These are phyloP conservation scores for Knufia petricola DNA, from an alignment of 2,329 filamentous ascomycete genomes.

Conservation along the genomic window DNA sequence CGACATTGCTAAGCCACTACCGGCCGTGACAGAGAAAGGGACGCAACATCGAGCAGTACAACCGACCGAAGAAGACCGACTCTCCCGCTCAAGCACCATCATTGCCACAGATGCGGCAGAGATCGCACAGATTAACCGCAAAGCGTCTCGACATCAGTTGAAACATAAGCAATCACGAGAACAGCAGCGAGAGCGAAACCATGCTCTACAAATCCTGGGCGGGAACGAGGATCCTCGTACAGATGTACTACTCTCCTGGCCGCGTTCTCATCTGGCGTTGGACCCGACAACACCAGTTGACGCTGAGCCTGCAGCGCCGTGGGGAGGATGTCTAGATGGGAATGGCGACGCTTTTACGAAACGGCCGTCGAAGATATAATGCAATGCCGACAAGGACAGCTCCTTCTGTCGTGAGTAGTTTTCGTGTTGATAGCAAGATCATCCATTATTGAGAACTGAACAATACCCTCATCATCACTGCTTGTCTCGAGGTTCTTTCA, in stretches of 20 bases:
- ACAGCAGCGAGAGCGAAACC: background rate
- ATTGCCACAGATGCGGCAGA: constrained; percentile 8
- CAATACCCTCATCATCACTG: background rate
- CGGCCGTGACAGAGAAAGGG: background rate
- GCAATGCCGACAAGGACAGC: background rate
- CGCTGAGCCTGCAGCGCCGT: background rate
- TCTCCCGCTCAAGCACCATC: constrained; percentile 7
- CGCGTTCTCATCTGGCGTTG: background rate
- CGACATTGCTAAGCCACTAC: constrained; percentile 8
- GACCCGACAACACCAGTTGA: constrained; percentile 2
- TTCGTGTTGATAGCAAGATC: background rate
- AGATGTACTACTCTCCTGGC: background rate
- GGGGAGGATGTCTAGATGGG: background rate
- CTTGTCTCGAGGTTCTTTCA: no score
- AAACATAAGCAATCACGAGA: background rate
- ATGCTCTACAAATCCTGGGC: constrained; percentile 6
- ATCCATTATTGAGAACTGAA: background rate
- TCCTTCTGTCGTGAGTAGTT: background rate
- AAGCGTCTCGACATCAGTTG: background rate
- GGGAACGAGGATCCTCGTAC: constrained; percentile 1
- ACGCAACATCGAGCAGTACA: background rate
- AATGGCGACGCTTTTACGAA: constrained; percentile 3
- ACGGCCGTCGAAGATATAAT: constrained; percentile 6
- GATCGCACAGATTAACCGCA: constrained; percentile 7
- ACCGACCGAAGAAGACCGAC: background rate